These are phyloP conservation scores for Cryptosporidium ubiquitum DNA, from an alignment of 169 alveolate species.

Conservation along the genomic window DNA sequence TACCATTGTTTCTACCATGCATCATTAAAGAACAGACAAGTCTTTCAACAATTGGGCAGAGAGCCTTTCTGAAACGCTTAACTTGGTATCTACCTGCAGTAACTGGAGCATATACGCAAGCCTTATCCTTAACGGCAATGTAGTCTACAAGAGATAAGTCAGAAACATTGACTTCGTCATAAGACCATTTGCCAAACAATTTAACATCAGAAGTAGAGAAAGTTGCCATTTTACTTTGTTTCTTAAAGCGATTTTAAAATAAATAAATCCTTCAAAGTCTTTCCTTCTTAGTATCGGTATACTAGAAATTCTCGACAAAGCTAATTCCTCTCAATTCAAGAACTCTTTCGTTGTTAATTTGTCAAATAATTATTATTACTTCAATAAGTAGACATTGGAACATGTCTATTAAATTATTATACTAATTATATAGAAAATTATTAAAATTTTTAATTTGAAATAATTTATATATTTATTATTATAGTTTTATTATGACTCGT, in stretches of 20 bases:
- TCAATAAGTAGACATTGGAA: neutral
- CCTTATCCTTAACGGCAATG: conserved; percentile 93
- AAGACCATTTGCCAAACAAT: conserved; percentile 97
- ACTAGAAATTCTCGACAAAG: neutral
- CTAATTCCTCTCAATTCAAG: neutral
- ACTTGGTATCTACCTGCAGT: conserved; percentile 99
- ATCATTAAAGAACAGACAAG: conserved; percentile 86
- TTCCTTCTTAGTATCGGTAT: neutral
- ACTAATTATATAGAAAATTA: too few relatives aligned
- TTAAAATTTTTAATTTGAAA: too few relatives aligned
- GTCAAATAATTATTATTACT: neutral
- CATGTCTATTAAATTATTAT: neutral
- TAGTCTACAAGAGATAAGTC: conserved; percentile 95
- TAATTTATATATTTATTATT: neutral
- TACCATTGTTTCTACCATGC: conserved; percentile 98
- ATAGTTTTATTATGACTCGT: conserved; percentile 27
- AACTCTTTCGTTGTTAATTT: neutral
- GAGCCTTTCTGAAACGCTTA: conserved; percentile 98
- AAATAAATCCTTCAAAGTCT: neutral
- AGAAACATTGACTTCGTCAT: conserved; percentile 93
- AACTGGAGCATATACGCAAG: conserved; percentile 97
- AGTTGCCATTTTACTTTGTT: conserved; percentile 33
- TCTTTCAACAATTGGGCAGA: conserved; percentile 99
- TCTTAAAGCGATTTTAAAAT: neutral
- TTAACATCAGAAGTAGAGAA: conserved; percentile 86